These are phyloP conservation scores for Neospermospora avenae DNA, from an alignment of 2,329 filamentous ascomycete species.

Conservation along the genomic window DNA sequence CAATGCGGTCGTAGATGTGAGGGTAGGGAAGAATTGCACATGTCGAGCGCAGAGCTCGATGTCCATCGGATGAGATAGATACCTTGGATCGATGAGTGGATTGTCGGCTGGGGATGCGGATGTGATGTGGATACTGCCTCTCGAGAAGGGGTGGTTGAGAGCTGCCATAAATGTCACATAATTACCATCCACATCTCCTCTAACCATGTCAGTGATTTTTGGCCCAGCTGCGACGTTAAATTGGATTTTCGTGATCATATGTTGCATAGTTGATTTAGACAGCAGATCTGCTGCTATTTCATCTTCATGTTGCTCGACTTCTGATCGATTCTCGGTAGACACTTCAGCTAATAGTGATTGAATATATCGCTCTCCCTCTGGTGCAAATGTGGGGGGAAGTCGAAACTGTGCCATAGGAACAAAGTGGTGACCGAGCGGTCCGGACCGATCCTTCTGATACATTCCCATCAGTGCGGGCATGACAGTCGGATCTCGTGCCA, in stretches of 20 bases:
- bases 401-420: constrained; percentile 21
- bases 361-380: constrained; percentile 1
- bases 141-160: constrained; percentile 40
- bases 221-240: constrained; percentile 15
- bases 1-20: constrained; percentile 4
- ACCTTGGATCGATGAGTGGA: constrained; percentile 42
- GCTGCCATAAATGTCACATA: constrained; percentile 30
- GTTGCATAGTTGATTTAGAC: constrained; percentile 14
- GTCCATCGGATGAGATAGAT: constrained; percentile 43
- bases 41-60: constrained; percentile 33
- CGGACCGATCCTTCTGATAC: constrained; percentile 15
- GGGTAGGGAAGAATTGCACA: constrained; percentile 11
- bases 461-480: constrained; percentile 15
- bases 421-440: constrained; percentile 13
- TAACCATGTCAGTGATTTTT: constrained; percentile 13
- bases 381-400: constrained; percentile 4
- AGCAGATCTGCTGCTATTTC: constrained; percentile 11
- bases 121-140: constrained; percentile 41
- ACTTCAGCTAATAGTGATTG: constrained; percentile 8
- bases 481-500: constrained; percentile 32
- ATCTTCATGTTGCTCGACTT: constrained; percentile 6
- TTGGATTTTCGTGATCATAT: constrained; percentile 18
- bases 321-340: background rate
- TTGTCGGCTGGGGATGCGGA: constrained; percentile 36
- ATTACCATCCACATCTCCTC: constrained; percentile 16